Evolutionary conservation across 2,329 filamentous ascomycete genomes (phyloP).

Genomic region (Periconia digitata): DNA sequence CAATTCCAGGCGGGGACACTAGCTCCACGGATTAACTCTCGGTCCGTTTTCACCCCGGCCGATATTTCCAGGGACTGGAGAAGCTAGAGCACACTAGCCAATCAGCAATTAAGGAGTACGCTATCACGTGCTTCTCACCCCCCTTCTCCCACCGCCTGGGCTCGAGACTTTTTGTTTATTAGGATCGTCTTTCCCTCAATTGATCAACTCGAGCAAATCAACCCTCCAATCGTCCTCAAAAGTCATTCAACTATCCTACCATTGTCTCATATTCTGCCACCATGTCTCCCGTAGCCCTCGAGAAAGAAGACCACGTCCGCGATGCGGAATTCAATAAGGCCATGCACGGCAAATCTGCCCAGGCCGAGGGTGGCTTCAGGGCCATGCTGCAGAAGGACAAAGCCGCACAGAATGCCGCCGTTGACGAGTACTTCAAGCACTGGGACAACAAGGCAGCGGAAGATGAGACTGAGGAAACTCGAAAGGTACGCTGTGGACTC

Average conservation of each 20-base stretch:
- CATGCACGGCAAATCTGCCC: constrained; percentile 75
- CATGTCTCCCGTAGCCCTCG: constrained; percentile 63
- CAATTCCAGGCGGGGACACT: not conserved
- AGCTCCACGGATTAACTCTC: constrained; percentile 1
- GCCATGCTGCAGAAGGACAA: constrained; percentile 86
- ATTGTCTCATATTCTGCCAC: constrained; percentile 18
- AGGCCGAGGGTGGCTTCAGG: constrained; percentile 70
- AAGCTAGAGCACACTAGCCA: too few species aligned
- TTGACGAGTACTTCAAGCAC: constrained; percentile 95
- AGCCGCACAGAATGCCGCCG: constrained; percentile 74
- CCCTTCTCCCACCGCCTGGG: too few species aligned
- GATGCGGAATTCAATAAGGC: constrained; percentile 91
- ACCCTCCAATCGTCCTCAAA: not conserved
- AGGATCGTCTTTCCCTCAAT: too few species aligned
- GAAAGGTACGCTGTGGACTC: constrained; percentile 61
- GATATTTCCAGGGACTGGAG: too few species aligned
- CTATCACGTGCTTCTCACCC: too few species aligned
- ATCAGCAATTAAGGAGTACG: too few species aligned
- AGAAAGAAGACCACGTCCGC: constrained; percentile 78
- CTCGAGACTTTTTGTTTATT: too few species aligned
- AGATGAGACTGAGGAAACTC: constrained; percentile 79
- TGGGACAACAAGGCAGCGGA: constrained; percentile 83
- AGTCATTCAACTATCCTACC: not conserved
- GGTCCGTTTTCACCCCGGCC: not conserved
- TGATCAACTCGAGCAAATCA: not conserved